Evolutionary conservation across 2,329 filamentous ascomycete genomes (phyloP).

Genomic region (Stachybotrys chlorohalonatus): DNA sequence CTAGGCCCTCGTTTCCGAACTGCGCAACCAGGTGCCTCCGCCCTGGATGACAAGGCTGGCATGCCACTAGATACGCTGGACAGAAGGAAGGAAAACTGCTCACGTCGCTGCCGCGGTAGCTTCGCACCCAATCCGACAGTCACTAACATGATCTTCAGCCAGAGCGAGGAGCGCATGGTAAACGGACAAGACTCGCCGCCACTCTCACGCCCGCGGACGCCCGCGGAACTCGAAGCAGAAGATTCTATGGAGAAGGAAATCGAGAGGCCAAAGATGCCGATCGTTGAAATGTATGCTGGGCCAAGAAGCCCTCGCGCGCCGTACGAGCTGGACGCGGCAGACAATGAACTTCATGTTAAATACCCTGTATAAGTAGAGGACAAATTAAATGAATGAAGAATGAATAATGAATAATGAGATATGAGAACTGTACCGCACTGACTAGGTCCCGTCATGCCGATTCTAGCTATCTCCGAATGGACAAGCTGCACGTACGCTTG

Average conservation of each 20-base stretch:
- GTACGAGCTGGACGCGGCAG: not conserved
- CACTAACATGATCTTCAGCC: slow-evolving; percentile 2
- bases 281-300: not conserved
- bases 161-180: slow-evolving; percentile 4
- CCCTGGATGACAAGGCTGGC: not conserved
- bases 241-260: not conserved
- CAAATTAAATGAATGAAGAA: not conserved
- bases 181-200: not conserved
- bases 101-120: not conserved
- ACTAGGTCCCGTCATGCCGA: too few relatives aligned
- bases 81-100: not conserved
- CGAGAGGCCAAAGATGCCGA: not conserved
- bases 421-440: too few relatives aligned
- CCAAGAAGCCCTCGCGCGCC: not conserved
- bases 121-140: not conserved
- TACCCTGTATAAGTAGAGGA: not conserved
- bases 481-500: too few relatives aligned
- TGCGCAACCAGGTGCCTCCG: not conserved
- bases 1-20: not conserved
- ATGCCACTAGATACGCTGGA: not conserved
- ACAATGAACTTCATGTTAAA: not conserved
- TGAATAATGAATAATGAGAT: not conserved
- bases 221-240: not conserved
- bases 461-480: too few relatives aligned
- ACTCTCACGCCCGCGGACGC: not conserved